Conservation (phyloP, 495 filamentous ascomycete genomes). For the Podospora pseudocomata region DNA sequence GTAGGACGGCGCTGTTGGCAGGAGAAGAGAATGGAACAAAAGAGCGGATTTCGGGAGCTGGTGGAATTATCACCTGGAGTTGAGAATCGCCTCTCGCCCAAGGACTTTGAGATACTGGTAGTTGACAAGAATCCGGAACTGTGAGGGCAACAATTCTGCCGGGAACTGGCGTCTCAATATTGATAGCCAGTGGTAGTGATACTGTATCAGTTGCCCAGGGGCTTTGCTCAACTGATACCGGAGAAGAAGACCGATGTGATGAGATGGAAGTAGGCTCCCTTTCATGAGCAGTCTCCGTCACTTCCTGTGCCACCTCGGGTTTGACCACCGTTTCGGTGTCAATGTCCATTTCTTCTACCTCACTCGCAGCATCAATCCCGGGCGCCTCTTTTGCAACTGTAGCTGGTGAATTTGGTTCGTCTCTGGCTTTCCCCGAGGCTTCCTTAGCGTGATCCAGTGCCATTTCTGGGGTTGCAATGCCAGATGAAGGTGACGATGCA, state of each 20-base stretch:
- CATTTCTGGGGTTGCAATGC: neutral
- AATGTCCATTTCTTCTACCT: neutral
- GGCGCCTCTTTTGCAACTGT: neutral
- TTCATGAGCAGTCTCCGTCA: neutral
- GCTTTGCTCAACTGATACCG: conserved; percentile 15
- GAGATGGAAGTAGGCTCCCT: neutral
- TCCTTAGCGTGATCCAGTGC: neutral
- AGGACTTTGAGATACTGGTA: conserved; percentile 11
- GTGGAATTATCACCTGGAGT: neutral
- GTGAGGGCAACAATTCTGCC: neutral
- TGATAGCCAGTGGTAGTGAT: conserved; percentile 3
- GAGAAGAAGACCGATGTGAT: neutral
- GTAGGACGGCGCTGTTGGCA: conserved; percentile 16
- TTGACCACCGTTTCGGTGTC: neutral
- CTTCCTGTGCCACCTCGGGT: neutral
- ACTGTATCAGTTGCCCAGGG: conserved; percentile 23
- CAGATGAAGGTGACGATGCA: neutral
- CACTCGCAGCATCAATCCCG: conserved; percentile 11
- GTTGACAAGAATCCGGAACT: neutral
- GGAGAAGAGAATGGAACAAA: conserved; percentile 23
- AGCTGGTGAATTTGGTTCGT: neutral
- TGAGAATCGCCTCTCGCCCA: conserved; percentile 21
- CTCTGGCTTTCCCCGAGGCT: neutral
- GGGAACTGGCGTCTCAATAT: neutral
- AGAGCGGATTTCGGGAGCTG: conserved; percentile 7